phyloP scores from a whole-genome alignment of 371 early-diverging fungal species.

The Mucor lusitanicus region DNA sequence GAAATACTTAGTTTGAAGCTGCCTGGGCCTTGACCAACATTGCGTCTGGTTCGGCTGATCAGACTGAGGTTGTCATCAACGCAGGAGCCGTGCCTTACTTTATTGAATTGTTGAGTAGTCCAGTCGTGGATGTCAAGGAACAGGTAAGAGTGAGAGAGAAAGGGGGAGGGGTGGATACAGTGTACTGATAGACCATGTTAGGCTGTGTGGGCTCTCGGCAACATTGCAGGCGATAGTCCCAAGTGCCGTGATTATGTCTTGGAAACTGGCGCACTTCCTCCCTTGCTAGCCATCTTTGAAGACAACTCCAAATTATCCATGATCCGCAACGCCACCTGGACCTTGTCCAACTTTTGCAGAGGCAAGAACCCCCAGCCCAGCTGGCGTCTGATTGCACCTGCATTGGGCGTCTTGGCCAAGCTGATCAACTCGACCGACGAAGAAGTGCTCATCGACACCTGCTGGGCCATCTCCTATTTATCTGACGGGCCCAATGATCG shows the following conservation, averaged over 20 bases:
- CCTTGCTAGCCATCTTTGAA: slow-evolving; percentile 83
- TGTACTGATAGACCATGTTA: no score
- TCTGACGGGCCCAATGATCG: slow-evolving; percentile 95
- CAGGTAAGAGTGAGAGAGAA: slow-evolving; percentile 60
- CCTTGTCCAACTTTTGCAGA: slow-evolving; percentile 98
- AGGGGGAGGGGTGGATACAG: background rate
- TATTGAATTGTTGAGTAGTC: slow-evolving; percentile 86
- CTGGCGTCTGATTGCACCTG: slow-evolving; percentile 83
- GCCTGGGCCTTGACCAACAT: slow-evolving; percentile 99
- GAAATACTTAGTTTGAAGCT: slow-evolving; percentile 86
- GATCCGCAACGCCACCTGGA: slow-evolving; percentile 99
- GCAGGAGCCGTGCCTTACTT: slow-evolving; percentile 93
- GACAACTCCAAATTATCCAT: slow-evolving; percentile 87
- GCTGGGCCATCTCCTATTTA: slow-evolving; percentile 99
- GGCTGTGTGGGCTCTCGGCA: slow-evolving; percentile 99
- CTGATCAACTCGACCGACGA: slow-evolving; percentile 89
- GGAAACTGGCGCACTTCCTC: slow-evolving; percentile 80
- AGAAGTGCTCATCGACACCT: slow-evolving; percentile 96
- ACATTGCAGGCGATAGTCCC: slow-evolving; percentile 99
- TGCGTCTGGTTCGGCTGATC: slow-evolving; percentile 96
- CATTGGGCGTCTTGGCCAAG: slow-evolving; percentile 85
- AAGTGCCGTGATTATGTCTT: slow-evolving; percentile 94
- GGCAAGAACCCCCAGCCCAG: slow-evolving; percentile 97
- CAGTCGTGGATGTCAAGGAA: slow-evolving; percentile 91
- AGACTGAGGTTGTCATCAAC: slow-evolving; percentile 95